A percentile compares a stretch with the other conserved stretches of the same genome.
These are phyloP conservation scores for Sapria himalayana DNA, from an alignment of 345 rosid species.

Conservation along the genomic window DNA sequence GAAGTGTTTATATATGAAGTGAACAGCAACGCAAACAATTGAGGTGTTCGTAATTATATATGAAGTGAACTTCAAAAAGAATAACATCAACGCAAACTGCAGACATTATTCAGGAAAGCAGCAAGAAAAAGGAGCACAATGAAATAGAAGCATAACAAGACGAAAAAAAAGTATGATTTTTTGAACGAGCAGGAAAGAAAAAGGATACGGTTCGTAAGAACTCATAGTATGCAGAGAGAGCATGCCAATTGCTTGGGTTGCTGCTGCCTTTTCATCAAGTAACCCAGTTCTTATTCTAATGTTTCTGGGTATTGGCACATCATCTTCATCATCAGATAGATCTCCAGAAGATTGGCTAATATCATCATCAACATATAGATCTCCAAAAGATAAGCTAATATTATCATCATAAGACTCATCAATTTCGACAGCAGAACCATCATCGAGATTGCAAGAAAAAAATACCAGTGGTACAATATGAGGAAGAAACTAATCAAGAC, in stretches of 20 bases:
- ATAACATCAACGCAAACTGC: too few relatives aligned
- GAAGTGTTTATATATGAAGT: too few relatives aligned
- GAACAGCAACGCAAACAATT: too few relatives aligned
- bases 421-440: constrained; percentile 87
- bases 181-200: too few relatives aligned
- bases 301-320: constrained; percentile 81
- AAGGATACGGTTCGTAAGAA: constrained; percentile 84
- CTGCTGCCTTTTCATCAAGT: constrained; percentile 98
- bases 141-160: too few relatives aligned
- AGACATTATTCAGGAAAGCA: too few relatives aligned
- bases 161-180: too few relatives aligned
- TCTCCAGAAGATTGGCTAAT: too few relatives aligned
- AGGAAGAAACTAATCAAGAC: constrained; percentile 57
- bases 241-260: constrained; percentile 95
- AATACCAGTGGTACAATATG: constrained; percentile 75
- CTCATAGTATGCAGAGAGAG: constrained; percentile 79
- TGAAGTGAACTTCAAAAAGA: too few relatives aligned
- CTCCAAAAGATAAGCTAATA: constrained; percentile 62
- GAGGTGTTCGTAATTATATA: too few relatives aligned
- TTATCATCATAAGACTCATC: constrained; percentile 87
- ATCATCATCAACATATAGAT: too few relatives aligned
- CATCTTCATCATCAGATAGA: constrained; percentile 98
- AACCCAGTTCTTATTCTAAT: constrained; percentile 95
- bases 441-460: constrained; percentile 94
- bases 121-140: too few relatives aligned